Evolutionary conservation across 805 yeast species (phyloP), one percentile per base, ranked within the genome.

Genomic region (Alloascoidea africana): DNA sequence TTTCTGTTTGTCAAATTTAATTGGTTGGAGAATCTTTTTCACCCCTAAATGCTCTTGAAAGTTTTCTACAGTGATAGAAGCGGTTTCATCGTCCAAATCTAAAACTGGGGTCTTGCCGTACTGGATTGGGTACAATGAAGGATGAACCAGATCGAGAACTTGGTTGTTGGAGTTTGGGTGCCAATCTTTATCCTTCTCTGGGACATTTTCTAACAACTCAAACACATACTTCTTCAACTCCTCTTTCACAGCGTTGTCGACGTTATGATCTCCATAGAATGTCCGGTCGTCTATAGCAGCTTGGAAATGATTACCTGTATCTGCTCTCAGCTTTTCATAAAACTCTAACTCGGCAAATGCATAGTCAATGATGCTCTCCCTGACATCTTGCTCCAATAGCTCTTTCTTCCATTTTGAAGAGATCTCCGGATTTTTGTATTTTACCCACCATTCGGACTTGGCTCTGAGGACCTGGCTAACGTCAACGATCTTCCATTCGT

Each of bases 141-240:
- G 67, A 38, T 63, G 67, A 8, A 57, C 64, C 16, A 63, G 48
- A 41, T 61, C 62, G 15, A 59, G 42, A 2, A 61, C 65, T 43
- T 56, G 54, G 13, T 58, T 46, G 34, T 61, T 44, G 5, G 62
- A 51, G 3, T 53, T 53, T 6, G 66, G 66, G 41, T 61, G 66
- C 44, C 55, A 61, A 40, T 61, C 65, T 18, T 46, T 39, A 16
- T 42, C 40, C 4, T 33, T 42, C 4, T 39, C 39, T 17, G 41
- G 39, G 5, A 39, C 41, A 30, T 51, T 45, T 16, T 42, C 46
- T 14, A 44, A 37, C 3, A 45, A 16, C 6, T 34, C 27, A 5
- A 35, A 23, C n/a, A 23, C 36, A 2, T 27, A 34, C 15, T 23
- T 17, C 33, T 44, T 37, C 14, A 58, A 45, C 11, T 23, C 16